Evolutionary conservation across 495 filamentous ascomycete genomes (phyloP).

Genomic region (Lichina pygmaea): DNA sequence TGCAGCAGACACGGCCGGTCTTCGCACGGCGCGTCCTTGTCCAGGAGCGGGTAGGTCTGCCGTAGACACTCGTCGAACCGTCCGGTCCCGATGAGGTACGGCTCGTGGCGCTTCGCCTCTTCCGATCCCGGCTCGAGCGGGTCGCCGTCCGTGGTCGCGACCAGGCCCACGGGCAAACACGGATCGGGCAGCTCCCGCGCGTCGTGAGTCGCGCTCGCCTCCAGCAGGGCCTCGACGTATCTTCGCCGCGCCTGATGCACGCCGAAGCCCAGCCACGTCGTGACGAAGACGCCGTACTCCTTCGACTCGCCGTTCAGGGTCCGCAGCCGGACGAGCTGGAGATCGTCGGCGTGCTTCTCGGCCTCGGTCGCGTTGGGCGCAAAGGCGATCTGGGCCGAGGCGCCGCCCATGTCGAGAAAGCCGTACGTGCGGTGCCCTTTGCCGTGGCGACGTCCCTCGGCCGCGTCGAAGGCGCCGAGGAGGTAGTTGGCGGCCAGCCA

Average conservation of each 20-base stretch:
- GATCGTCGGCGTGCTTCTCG: constrained; percentile 66
- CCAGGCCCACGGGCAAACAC: constrained; percentile 58
- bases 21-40: constrained; percentile 64
- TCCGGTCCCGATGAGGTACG: constrained; percentile 52
- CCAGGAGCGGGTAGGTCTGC: constrained; percentile 61
- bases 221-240: constrained; percentile 45
- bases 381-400: constrained; percentile 92
- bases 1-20: constrained; percentile 72
- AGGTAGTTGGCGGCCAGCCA: constrained; percentile 98
- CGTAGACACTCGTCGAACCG: constrained; percentile 63
- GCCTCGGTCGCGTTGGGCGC: constrained; percentile 83
- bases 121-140: constrained; percentile 13
- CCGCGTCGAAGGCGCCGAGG: constrained; percentile 74
- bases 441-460: constrained; percentile 43
- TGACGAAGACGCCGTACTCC: constrained; percentile 78
- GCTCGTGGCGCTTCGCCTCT: constrained; percentile 12
- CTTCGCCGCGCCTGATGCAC: constrained; percentile 70
- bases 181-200: constrained; percentile 61
- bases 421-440: constrained; percentile 91
- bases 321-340: constrained; percentile 63
- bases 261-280: constrained; percentile 90
- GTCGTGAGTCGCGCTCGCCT: constrained; percentile 23
- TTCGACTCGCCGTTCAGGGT: constrained; percentile 45
- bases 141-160: constrained; percentile 24
- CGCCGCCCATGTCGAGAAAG: constrained; percentile 95